phyloP scores from a whole-genome alignment of 176 grass and related monocot species.

The Rhynchospora breviuscula region DNA sequence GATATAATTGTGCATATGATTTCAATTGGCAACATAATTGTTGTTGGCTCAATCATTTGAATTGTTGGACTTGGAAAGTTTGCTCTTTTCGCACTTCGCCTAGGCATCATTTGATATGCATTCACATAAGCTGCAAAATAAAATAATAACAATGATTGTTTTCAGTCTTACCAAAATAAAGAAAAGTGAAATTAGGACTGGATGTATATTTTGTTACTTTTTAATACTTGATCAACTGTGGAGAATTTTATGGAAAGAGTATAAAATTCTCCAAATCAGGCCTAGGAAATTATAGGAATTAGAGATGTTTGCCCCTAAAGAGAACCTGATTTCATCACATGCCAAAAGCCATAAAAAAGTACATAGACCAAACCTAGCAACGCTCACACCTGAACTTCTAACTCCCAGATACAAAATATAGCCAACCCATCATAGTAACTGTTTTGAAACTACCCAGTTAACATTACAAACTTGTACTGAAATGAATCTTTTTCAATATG shows the following conservation, averaged over 20 bases:
- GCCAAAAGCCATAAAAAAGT: too few species aligned
- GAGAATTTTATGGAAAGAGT: too few species aligned
- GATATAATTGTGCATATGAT: background rate
- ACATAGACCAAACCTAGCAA: too few species aligned
- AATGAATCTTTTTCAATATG: background rate
- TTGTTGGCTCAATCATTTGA: background rate
- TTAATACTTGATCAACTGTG: background rate
- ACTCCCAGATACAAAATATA: too few species aligned
- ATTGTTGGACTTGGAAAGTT: background rate
- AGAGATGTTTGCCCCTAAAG: too few species aligned
- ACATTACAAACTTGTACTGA: background rate
- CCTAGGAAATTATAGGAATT: too few species aligned
- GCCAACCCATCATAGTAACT: too few species aligned
- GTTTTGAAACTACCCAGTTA: too few species aligned
- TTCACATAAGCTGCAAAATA: background rate
- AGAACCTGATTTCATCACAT: too few species aligned
- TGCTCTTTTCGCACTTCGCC: background rate
- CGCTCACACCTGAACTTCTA: too few species aligned
- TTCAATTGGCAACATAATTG: background rate
- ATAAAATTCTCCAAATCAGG: too few species aligned
- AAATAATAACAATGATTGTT: background rate
- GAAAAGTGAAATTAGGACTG: background rate
- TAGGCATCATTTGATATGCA: background rate
- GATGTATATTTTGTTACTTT: background rate
- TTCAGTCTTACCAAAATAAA: background rate